Base-by-base conservation (phyloP, 163 green algal species). In the Coccomyxa subellipsoidea region DNA sequence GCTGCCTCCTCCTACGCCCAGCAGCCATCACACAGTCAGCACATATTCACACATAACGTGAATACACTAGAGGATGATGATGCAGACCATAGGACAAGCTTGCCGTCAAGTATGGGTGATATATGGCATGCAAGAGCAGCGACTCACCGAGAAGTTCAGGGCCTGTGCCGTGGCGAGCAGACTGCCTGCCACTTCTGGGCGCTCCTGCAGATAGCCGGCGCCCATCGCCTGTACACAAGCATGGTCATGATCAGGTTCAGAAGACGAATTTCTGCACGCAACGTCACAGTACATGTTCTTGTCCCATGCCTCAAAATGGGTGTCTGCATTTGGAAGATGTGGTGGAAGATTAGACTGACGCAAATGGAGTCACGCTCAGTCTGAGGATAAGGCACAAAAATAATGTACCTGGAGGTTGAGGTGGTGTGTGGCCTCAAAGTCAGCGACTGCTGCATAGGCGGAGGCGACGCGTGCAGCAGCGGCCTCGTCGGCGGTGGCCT, bases 371-470 rank as follows among this genome's bases (percentile, higher is more conserved):
- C n/a, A n/a, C n/a, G n/a, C n/a, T n/a, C n/a, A n/a, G n/a, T n/a
- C n/a, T n/a, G n/a, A n/a, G n/a, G n/a, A n/a, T n/a, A n/a, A n/a
- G n/a, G n/a, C n/a, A n/a, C n/a, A n/a, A n/a, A 10, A 54, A 54
- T 54, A 10, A 54, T 23, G 31, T 23, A 36, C 54, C 78, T 76
- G 54, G 10, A 84, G 47, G 53, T 8, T 38, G 7, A 91, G 81
- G 78, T 81, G 88, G 81, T 92, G 88, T 2, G 85, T 90, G 47
- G 87, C 77, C 87, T 91, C 88, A 83, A 90, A 90, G 47, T 77
- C 37, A 40, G 83, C 84, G 71, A 95, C 88, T 18, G 89, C 89
- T 18, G 79, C 84, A 81, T 93, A 94, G 2, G 92, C 92, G 40
- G 90, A 86, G 54, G 78, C 86, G 80, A 90, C 95, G 47, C 89